Evolutionary conservation across 2,329 filamentous ascomycete species (phyloP).

Genomic region (Myriosclerotinia scirpicola): DNA sequence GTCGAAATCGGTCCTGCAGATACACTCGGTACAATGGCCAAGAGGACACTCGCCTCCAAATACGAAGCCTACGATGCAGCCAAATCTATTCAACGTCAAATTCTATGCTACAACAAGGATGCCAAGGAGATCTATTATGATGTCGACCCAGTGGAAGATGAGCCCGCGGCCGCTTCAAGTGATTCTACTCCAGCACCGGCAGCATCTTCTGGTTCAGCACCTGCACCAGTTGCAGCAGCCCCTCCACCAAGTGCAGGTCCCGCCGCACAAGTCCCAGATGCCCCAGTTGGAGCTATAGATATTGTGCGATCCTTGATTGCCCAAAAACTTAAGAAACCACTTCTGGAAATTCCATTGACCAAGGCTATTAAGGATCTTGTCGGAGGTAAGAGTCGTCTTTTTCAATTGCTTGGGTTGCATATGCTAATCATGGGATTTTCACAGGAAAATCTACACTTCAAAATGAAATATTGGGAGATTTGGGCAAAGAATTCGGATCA

Average conservation of each 20-base stretch:
- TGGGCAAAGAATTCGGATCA: constrained; percentile 97
- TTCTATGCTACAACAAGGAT: constrained; percentile 99
- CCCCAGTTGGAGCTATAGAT: constrained; percentile 83
- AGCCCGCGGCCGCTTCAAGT: constrained; percentile 59
- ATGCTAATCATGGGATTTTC: constrained; percentile 28
- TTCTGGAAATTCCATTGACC: constrained; percentile 83
- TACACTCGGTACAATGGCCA: constrained; percentile 96
- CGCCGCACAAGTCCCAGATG: constrained; percentile 81
- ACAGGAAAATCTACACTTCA: constrained; percentile 96
- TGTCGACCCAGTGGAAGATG: constrained; percentile 91
- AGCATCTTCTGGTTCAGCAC: constrained; percentile 47
- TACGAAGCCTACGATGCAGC: constrained; percentile 99
- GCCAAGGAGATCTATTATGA: constrained; percentile 99
- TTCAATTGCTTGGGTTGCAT: constrained; percentile 22
- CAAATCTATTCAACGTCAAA: constrained; percentile 92
- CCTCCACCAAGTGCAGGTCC: constrained; percentile 76
- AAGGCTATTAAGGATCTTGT: constrained; percentile 99
- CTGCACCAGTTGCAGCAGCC: constrained; percentile 54
- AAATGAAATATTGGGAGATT: constrained; percentile 96
- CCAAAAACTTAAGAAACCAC: constrained; percentile 95
- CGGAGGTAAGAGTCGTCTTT: constrained; percentile 66
- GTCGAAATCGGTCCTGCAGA: constrained; percentile 97
- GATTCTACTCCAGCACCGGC: constrained; percentile 45
- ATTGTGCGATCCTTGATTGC: constrained; percentile 87
- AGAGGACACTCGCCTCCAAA: constrained; percentile 90